Evolutionary conservation across 1,284 basidiomycete species (phyloP).

Genomic region (Volvariella volvacea): DNA sequence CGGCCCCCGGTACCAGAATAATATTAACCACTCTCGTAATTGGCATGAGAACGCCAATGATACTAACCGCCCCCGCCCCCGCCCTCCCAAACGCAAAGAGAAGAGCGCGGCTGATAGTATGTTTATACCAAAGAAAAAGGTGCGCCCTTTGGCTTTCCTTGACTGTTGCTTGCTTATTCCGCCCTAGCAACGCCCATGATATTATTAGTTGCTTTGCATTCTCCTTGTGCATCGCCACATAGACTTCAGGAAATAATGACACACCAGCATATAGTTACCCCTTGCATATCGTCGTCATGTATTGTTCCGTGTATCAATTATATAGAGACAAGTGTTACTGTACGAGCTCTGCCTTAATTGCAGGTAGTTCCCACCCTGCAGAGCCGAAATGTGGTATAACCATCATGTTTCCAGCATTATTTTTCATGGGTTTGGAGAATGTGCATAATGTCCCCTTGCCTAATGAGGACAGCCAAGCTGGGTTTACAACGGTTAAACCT

Average conservation of each 20-base stretch:
- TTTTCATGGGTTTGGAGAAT: slow-evolving; percentile 81
- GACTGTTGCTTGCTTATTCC: slow-evolving; percentile 6
- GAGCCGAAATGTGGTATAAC: slow-evolving; percentile 81
- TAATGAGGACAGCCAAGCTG: slow-evolving; percentile 81
- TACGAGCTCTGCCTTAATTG: slow-evolving; percentile 45
- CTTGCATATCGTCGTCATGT: not conserved
- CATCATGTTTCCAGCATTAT: slow-evolving; percentile 57
- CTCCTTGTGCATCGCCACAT: too few species aligned
- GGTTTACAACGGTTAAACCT: slow-evolving; percentile 84
- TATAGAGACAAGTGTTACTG: slow-evolving; percentile 1
- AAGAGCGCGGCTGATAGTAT: slow-evolving; percentile 27
- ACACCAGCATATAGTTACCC: too few species aligned
- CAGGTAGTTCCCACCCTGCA: slow-evolving; percentile 79
- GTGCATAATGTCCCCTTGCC: slow-evolving; percentile 78
- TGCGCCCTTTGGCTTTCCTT: not conserved
- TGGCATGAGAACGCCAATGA: too few species aligned
- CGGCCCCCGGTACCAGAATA: too few species aligned
- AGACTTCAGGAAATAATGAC: too few species aligned
- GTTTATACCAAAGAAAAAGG: slow-evolving; percentile 41
- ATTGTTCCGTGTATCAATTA: slow-evolving; percentile 5
- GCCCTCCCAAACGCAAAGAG: slow-evolving; percentile 31
- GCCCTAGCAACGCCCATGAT: slow-evolving; percentile 12
- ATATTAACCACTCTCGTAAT: too few species aligned
- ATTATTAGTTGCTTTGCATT: too few species aligned
- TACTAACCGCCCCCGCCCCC: slow-evolving; percentile 12